Evolutionary conservation across 2,329 filamentous ascomycete genomes (phyloP).

Genomic region (Venturia aucupariae): DNA sequence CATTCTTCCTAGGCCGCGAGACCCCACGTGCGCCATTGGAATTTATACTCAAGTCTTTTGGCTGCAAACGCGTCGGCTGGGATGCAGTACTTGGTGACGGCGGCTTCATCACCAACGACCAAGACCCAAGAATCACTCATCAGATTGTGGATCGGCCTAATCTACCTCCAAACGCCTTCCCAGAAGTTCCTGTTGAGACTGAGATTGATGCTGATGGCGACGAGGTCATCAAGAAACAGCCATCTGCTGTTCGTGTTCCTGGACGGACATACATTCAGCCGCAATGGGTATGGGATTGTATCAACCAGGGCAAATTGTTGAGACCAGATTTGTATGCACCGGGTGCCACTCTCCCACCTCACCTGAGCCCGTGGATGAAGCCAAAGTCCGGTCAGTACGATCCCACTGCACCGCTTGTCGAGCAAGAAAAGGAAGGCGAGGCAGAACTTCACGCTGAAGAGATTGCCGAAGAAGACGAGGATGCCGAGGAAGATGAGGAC

Average conservation of each 20-base stretch:
- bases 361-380: slow-evolving; percentile 94
- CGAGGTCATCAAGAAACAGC: slow-evolving; percentile 27
- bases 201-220: slow-evolving; percentile 33
- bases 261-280: slow-evolving; percentile 90
- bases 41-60: slow-evolving; percentile 87
- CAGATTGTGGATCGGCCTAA: slow-evolving; percentile 89
- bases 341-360: slow-evolving; percentile 80
- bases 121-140: slow-evolving; percentile 83
- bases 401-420: slow-evolving; percentile 73
- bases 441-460: slow-evolving; percentile 60
- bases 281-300: slow-evolving; percentile 96
- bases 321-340: slow-evolving; percentile 81
- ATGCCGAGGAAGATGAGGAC: slow-evolving; percentile 30
- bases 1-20: slow-evolving; percentile 88
- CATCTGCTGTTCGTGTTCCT: slow-evolving; percentile 61
- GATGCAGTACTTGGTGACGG: slow-evolving; percentile 83
- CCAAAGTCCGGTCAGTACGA: slow-evolving; percentile 74
- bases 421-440: slow-evolving; percentile 82
- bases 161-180: slow-evolving; percentile 40
- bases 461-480: slow-evolving; percentile 32
- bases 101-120: slow-evolving; percentile 82
- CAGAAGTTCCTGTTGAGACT: slow-evolving; percentile 20
- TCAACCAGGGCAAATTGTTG: slow-evolving; percentile 86
- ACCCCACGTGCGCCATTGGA: slow-evolving; percentile 84
- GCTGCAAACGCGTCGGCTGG: slow-evolving; percentile 94